A percentile compares a stretch with the other conserved stretches of the same genome.
Conservation (phyloP, 2,329 filamentous ascomycete species). For the Trematosphaeria pertusa region DNA sequence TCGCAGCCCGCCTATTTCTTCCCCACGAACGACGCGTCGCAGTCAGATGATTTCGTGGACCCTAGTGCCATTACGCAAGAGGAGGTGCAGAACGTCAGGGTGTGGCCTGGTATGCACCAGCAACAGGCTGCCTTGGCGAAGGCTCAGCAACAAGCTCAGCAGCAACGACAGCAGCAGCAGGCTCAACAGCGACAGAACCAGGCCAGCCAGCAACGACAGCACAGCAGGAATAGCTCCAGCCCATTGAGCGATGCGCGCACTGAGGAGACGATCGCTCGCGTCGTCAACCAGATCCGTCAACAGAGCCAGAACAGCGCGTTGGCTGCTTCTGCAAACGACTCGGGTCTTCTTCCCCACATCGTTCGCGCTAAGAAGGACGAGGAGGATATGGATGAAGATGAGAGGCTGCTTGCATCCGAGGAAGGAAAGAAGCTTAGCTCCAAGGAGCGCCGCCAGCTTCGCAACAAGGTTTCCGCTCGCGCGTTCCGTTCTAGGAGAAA, state of each 20-base stretch:
- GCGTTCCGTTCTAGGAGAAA: slow-evolving; percentile 98
- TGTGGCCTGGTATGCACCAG: slow-evolving; percentile 94
- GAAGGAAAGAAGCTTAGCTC: slow-evolving; percentile 99
- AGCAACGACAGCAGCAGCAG: slow-evolving; percentile 51
- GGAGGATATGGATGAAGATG: slow-evolving; percentile 98
- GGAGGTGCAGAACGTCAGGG: slow-evolving; percentile 68
- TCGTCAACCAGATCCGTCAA: slow-evolving; percentile 90
- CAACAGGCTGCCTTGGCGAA: slow-evolving; percentile 72
- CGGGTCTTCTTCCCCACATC: slow-evolving; percentile 67
- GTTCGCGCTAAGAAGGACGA: slow-evolving; percentile 87
- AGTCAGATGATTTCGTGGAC: slow-evolving; percentile 69
- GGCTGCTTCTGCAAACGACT: slow-evolving; percentile 58
- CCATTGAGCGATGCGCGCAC: slow-evolving; percentile 54
- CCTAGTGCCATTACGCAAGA: slow-evolving; percentile 75
- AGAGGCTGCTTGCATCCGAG: slow-evolving; percentile 90
- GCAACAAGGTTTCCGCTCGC: slow-evolving; percentile 98
- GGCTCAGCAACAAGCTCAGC: slow-evolving; percentile 42
- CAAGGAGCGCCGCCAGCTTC: slow-evolving; percentile 95
- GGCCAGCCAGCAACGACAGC: slow-evolving; percentile 32
- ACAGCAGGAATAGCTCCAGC: slow-evolving; percentile 46
- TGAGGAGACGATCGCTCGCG: slow-evolving; percentile 92
- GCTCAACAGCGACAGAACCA: slow-evolving; percentile 48
- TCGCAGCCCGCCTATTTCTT: slow-evolving; percentile 69
- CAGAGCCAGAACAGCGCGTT: slow-evolving; percentile 63
- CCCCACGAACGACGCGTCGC: slow-evolving; percentile 50